Conservation (phyloP, 495 filamentous ascomycete species). For the Bacidia gigantensis region DNA sequence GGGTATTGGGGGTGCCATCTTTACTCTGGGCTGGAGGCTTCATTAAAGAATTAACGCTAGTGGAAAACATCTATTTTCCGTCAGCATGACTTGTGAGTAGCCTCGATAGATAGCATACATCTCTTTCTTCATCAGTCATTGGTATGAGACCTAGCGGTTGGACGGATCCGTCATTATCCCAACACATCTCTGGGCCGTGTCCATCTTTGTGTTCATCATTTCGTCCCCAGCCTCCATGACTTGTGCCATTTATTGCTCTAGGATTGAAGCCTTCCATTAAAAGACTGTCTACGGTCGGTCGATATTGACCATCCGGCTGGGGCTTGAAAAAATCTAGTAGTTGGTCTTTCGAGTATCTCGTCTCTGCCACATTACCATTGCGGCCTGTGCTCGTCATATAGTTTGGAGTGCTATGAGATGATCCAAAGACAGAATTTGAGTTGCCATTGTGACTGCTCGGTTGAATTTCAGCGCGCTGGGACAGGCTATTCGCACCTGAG, state of each 20-base stretch:
- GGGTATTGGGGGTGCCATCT: conserved; percentile 45
- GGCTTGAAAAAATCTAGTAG: conserved; percentile 60
- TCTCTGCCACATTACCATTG: conserved; percentile 40
- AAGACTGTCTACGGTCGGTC: conserved; percentile 48
- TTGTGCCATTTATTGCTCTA: conserved; percentile 44
- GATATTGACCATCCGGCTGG: conserved; percentile 43
- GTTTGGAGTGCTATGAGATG: conserved; percentile 45
- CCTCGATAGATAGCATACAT: conserved; percentile 34
- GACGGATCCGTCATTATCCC: conserved; percentile 64
- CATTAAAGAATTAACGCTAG: conserved; percentile 82
- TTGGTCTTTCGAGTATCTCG: conserved; percentile 71
- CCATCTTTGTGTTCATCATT: conserved; percentile 52
- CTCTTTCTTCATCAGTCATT: conserved; percentile 71
- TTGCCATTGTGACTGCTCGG: conserved; percentile 35
- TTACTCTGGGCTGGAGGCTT: conserved; percentile 74
- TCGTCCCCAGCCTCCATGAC: conserved; percentile 62
- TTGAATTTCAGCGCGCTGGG: conserved; percentile 36
- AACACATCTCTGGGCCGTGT: conserved; percentile 68
- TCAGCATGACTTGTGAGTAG: conserved; percentile 16
- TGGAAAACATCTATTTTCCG: conserved; percentile 49
- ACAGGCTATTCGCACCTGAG: conserved; percentile 52
- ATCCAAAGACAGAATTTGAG: conserved; percentile 43
- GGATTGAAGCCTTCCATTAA: conserved; percentile 69
- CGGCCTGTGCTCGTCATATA: conserved; percentile 32
- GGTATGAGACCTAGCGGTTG: conserved; percentile 61